Evolutionary conservation across 1,284 basidiomycete genomes (phyloP), one percentile per base, ranked within the genome.

Genomic region (Cystodermella granulosa): DNA sequence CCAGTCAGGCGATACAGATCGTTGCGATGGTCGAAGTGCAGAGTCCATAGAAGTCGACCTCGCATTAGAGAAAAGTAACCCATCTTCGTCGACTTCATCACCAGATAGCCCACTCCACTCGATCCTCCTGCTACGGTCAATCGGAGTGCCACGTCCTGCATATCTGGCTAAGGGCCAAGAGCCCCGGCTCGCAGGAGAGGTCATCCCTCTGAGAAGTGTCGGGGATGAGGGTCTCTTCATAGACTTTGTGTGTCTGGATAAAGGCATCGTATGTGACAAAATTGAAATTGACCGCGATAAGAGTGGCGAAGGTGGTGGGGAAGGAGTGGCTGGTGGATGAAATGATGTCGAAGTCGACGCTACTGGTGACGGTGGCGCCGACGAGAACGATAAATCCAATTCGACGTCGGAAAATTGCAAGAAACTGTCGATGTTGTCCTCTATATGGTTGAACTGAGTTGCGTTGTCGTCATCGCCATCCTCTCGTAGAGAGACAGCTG

Each of bases 121-220:
- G 21, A 65, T 60, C 18, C 68, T 55, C 42, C 73, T 60, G 28
- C 54, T 65, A n/a, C 57, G 66, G 51, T 75, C 73, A 18, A 75
- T 64, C 1, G 73, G 74, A 2, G 74, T 76, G 2, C 74, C 74
- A 24, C 72, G 65, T 16, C 72, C 73, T 4, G 73, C 66, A 49
- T 72, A 73, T 38, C 59, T 62, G 35, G 65, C 56, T n/a, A 69
- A 55, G 0, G 71, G 70, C 67, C 69, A 70, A 2, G 72, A 68
- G 4, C 68, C 67, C 15, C 63, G 56, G n/a, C 57, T n/a, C n/a
- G n/a, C 52, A 4, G 63, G 53, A 13, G 60, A 52, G 5, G 55
- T 49, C 1, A 59, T 56, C 2, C 58, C 53, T 4, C 64, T 51
- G 1, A n/a, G 55, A n/a, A 66, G 53, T 17, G 61, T 62, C 2